Base-by-base conservation (phyloP, 2,329 filamentous ascomycete species). In the Microsporum audouinii region DNA sequence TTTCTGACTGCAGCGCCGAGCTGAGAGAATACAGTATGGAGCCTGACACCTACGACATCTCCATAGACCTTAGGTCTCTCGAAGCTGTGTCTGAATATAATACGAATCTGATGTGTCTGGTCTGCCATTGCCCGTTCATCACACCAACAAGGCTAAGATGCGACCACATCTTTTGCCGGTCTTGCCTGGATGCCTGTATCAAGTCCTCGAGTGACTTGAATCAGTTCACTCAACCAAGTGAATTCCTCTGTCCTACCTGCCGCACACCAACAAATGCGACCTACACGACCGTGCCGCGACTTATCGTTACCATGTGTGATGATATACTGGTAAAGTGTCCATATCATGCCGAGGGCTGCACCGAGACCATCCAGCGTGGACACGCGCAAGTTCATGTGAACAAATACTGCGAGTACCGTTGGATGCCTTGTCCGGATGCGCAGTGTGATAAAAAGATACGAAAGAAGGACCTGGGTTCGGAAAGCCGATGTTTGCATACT, bases 111-210 rank as follows among this genome's bases (percentile, higher is more conserved):
- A 80, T 84, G 74, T 86, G 84, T 68, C 78, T 83, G 14, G 86
- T 86, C 65, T 86, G 84, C 70, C 82, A 83, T 68, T 82, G 80
- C 63, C 81, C 84, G 5, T 84, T 85, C 66, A 78, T 85, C 60
- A 74, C 79, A 59, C 83, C 84, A 0, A 77, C 84, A 51, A 76
- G 81, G 65, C 73, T 84, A 56, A 76, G 80, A 65, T 86, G 84
- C 71, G 82, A 85, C 64, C 84, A 86, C 72, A 80, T 82, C 64
- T 86, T 86, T 73, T 86, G 84, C 71, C 74, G 77, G 60, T 77
- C 80, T 29, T 86, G 84, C 67, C 75, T 86, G 62, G 77, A 76
- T 58, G 73, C 76, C 51, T 77, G 77, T 12, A 78, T 79, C 68
- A 74, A 69, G 41, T 72, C 68, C 29, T 71, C 72, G 59, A 62